Evolutionary conservation across 805 yeast genomes (phyloP).

Genomic region (Hanseniaspora clermontiae): DNA sequence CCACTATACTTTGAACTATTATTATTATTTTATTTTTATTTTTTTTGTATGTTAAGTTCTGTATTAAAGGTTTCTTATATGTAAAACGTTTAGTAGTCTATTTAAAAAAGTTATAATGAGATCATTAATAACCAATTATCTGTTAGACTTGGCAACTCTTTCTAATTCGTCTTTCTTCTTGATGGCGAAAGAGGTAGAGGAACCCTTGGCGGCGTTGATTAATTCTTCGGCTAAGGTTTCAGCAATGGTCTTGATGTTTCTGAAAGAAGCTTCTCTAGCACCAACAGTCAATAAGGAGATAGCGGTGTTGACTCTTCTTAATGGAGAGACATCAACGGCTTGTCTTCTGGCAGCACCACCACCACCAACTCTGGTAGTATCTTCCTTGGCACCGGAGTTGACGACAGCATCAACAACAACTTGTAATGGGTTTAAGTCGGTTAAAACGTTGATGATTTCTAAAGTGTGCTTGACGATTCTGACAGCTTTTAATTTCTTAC

Average conservation of each 20-base stretch:
- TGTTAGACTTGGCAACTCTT: constrained; percentile 99
- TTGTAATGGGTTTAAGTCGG: constrained; percentile 99
- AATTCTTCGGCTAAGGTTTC: constrained; percentile 99
- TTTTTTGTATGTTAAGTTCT: constrained; percentile 13
- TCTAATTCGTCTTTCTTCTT: constrained; percentile 99
- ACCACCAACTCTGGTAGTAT: constrained; percentile 99
- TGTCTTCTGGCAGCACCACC: constrained; percentile 99
- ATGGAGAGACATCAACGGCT: constrained; percentile 99
- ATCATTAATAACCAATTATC: constrained; percentile 42
- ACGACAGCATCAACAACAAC: constrained; percentile 97
- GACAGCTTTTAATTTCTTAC: constrained; percentile 99
- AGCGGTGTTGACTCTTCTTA: constrained; percentile 99
- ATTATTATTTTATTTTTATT: not conserved
- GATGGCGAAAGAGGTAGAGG: constrained; percentile 99
- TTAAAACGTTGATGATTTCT: constrained; percentile 91
- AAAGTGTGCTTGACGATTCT: constrained; percentile 99
- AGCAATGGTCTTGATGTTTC: constrained; percentile 99
- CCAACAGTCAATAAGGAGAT: constrained; percentile 95
- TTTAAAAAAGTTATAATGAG: constrained; percentile 10
- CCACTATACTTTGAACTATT: too few relatives aligned
- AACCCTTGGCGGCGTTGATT: constrained; percentile 99
- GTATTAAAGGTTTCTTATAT: constrained; percentile 12
- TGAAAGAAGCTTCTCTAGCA: constrained; percentile 99
- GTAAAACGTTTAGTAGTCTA: constrained; percentile 11
- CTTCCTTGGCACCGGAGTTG: constrained; percentile 99